Conservation (phyloP, 1,284 basidiomycete genomes). For the Rhodotorula sp. region DNA sequence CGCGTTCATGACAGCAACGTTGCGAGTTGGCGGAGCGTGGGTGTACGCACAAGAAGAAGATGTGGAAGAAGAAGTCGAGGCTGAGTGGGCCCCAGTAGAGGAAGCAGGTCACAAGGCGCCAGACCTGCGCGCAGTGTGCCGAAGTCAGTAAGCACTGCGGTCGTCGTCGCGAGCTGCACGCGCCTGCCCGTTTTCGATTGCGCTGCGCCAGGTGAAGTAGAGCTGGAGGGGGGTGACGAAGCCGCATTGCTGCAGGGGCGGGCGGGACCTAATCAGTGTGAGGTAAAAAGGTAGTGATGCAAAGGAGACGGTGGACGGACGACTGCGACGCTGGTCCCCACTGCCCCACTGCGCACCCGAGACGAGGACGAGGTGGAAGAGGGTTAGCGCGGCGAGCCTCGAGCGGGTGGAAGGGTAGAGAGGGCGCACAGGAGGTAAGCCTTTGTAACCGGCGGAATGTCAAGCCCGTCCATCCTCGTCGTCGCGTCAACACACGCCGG, state of each 20-base stretch:
- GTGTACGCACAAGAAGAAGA: slow-evolving; percentile 88
- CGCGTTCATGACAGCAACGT: background rate
- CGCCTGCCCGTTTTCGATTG: slow-evolving; percentile 79
- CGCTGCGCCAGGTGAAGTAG: slow-evolving; percentile 84
- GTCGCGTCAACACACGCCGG: background rate
- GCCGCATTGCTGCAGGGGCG: slow-evolving; percentile 75
- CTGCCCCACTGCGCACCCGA: slow-evolving; percentile 43
- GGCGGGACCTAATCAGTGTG: background rate
- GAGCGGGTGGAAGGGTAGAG: background rate
- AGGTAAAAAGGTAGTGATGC: no score
- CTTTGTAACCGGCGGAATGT: slow-evolving; percentile 81
- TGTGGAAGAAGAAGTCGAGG: slow-evolving; percentile 92
- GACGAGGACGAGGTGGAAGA: background rate
- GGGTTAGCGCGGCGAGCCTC: background rate
- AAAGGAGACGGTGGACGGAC: slow-evolving; percentile 57
- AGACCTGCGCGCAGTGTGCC: slow-evolving; percentile 61
- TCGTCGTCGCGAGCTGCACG: background rate
- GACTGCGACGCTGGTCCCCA: slow-evolving; percentile 77
- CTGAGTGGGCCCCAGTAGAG: slow-evolving; percentile 93
- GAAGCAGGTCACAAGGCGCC: slow-evolving; percentile 88
- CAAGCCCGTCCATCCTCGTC: slow-evolving; percentile 14
- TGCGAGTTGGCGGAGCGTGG: background rate
- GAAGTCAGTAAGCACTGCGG: background rate
- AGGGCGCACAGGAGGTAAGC: slow-evolving; percentile 41
- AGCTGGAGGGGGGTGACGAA: slow-evolving; percentile 84